A percentile compares a stretch with the other conserved stretches of the same genome.
Conservation (phyloP, 768 basidiomycete species). For the Boletus sensibilis region DNA sequence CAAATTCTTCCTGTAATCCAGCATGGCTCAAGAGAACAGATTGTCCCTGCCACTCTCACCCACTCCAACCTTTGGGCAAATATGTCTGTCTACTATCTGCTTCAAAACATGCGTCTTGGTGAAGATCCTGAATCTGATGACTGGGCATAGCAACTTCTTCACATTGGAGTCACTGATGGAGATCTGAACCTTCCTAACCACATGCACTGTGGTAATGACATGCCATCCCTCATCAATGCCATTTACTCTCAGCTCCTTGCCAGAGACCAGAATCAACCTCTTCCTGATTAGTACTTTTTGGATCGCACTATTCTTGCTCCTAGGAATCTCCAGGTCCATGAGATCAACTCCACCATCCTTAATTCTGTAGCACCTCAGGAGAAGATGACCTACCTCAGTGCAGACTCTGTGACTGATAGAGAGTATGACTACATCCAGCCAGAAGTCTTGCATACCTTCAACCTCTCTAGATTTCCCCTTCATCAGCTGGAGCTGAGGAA, state of each 20-base stretch:
- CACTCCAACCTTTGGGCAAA: slow-evolving; percentile 50
- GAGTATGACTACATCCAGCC: slow-evolving; percentile 28
- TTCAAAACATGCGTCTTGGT: slow-evolving; percentile 19
- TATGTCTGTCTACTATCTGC: slow-evolving; percentile 43
- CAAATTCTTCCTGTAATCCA: too few relatives aligned
- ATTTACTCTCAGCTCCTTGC: slow-evolving; percentile 27
- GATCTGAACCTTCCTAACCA: too few relatives aligned
- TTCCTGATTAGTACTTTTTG: slow-evolving; percentile 28
- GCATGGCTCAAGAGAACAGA: too few relatives aligned
- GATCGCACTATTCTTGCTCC: slow-evolving; percentile 32
- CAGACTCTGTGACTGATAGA: slow-evolving; percentile 29
- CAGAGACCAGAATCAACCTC: slow-evolving; percentile 1
- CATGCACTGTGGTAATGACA: too few relatives aligned
- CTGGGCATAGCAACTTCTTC: too few relatives aligned
- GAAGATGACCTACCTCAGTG: slow-evolving; percentile 22
- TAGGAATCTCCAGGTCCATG: slow-evolving; percentile 32
- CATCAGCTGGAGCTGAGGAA: too few relatives aligned
- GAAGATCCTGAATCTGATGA: slow-evolving; percentile 18
- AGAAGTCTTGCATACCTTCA: slow-evolving; percentile 36
- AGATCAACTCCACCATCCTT: slow-evolving; percentile 33
- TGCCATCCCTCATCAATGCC: slow-evolving; percentile 24
- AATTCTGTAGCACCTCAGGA: slow-evolving; percentile 23
- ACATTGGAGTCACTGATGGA: too few relatives aligned
- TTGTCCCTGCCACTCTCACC: too few relatives aligned
- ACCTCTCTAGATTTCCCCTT: too few relatives aligned